Percentiles rank a stretch among this genome's conserved stretches.
Conservation (phyloP, 2,329 filamentous ascomycete species). For the Balansia obtecta region DNA sequence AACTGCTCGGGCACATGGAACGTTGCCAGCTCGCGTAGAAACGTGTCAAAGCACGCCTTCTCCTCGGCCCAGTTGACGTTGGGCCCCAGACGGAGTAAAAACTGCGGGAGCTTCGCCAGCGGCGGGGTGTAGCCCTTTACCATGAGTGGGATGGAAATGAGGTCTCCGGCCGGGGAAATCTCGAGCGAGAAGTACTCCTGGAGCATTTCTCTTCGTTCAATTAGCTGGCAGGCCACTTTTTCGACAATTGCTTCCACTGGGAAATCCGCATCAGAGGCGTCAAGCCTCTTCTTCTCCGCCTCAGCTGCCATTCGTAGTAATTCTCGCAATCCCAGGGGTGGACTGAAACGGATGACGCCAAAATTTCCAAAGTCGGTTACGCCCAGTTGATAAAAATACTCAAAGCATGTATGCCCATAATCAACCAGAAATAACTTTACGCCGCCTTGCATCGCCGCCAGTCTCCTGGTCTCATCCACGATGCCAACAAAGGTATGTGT, state of each 20-base stretch:
- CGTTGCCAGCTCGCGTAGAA: constrained; percentile 73
- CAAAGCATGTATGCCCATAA: constrained; percentile 74
- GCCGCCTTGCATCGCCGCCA: constrained; percentile 87
- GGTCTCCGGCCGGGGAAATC: constrained; percentile 63
- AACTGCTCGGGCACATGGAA: constrained; percentile 87
- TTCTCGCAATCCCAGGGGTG: constrained; percentile 57
- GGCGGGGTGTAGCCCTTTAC: constrained; percentile 81
- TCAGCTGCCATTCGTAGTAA: constrained; percentile 63
- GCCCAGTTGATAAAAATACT: constrained; percentile 92
- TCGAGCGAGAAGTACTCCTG: constrained; percentile 85
- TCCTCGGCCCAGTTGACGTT: constrained; percentile 80
- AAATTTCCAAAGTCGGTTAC: constrained; percentile 96
- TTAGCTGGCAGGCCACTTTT: constrained; percentile 53
- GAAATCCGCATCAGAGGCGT: constrained; percentile 39
- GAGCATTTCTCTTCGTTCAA: constrained; percentile 74
- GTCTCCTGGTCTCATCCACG: constrained; percentile 72
- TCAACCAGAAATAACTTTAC: constrained; percentile 88
- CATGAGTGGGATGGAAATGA: constrained; percentile 70
- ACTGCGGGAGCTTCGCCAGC: constrained; percentile 75
- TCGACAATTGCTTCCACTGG: constrained; percentile 55
- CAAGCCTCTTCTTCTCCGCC: constrained; percentile 43
- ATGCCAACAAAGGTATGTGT: constrained; percentile 88
- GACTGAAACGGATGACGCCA: constrained; percentile 67
- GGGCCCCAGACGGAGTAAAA: constrained; percentile 78
- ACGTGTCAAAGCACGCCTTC: constrained; percentile 71